Conservation (phyloP, 768 basidiomycete genomes). For the Pulveroboletus sp. region DNA sequence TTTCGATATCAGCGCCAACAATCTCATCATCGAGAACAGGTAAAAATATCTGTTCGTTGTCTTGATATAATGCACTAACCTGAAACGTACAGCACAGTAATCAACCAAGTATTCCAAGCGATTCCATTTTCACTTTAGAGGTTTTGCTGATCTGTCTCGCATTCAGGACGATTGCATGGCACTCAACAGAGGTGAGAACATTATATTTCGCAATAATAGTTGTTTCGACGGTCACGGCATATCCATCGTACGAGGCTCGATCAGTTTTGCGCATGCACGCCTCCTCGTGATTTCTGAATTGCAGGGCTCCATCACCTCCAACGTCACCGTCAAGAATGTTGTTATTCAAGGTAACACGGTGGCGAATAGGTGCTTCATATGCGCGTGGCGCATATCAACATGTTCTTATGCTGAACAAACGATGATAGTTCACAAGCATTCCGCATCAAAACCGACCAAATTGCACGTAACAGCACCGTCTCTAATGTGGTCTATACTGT, state of each 20-base stretch:
- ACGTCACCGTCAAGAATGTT: constrained; percentile 45
- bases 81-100: constrained; percentile 12
- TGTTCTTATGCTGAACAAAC: background rate
- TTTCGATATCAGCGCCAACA: constrained; percentile 41
- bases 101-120: constrained; percentile 21
- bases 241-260: no score
- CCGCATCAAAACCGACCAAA: constrained; percentile 58
- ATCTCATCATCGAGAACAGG: constrained; percentile 33
- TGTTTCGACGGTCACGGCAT: no score
- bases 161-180: constrained; percentile 62
- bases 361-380: constrained; percentile 44
- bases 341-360: constrained; percentile 51
- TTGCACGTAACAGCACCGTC: constrained; percentile 46
- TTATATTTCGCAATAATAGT: constrained; percentile 50
- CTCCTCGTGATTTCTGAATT: background rate
- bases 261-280: no score
- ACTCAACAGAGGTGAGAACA: constrained; percentile 42
- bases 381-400: background rate
- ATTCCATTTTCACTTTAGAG: background rate
- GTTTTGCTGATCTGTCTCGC: background rate
- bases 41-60: constrained; percentile 1
- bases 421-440: constrained; percentile 46
- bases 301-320: constrained; percentile 55
- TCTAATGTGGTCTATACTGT: constrained; percentile 49
- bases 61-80: background rate